Base-by-base conservation (phyloP, 2,329 filamentous ascomycete species). In the Sclerotiophoma versabilis region DNA sequence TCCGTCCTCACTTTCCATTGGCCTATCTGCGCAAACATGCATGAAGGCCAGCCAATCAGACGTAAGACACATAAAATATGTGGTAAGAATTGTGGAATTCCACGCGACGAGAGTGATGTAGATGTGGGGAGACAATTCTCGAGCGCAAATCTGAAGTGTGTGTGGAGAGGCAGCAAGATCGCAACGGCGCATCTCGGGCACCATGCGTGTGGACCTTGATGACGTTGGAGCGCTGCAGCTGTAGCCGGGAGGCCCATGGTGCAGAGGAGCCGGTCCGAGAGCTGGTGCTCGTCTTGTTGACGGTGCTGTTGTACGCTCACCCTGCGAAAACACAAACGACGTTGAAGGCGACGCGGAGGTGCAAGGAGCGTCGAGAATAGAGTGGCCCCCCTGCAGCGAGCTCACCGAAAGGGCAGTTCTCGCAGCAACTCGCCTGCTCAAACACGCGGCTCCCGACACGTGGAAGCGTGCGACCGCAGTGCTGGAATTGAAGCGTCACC, bases 81-180 rank as follows among this genome's bases (percentile, higher is more conserved):
- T 51, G 46, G 38, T 49, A 46, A 49, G 46, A 54, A 51, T 33
- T 54, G 32, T 51, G 47, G 36, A 33, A 49, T 30, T 8, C 22
- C 41, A 54, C 51, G 46, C 41, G 41, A 45, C 34, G 23, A 49
- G n/a, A n/a, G 34, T 43, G 47, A 39, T 26, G 38, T 30, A 57
- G 45, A n/a, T 47, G 49, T 57, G 57, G 54, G 57, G 54, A 49
- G 54, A 49, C 46, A 41, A 25, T 49, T 57, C 54, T 60, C 49
- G 57, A 60, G 50, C 54, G 57, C 54, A 57, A 60, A 60, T 23
- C 32, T 55, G 36, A 46, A 25, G 51, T 54, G 51, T 54, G 52
- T 43, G 52, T 42, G 25, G 30, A 36, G 49, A 46, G 17, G 39
- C n/a, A 45, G 30, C 42, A 46, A 34, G 26, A 42, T 47, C 30